Percentiles rank a stretch among this genome's conserved stretches.
Evolutionary conservation across 2,329 filamentous ascomycete species (phyloP).

Genomic region (Apiospora pterosperma): DNA sequence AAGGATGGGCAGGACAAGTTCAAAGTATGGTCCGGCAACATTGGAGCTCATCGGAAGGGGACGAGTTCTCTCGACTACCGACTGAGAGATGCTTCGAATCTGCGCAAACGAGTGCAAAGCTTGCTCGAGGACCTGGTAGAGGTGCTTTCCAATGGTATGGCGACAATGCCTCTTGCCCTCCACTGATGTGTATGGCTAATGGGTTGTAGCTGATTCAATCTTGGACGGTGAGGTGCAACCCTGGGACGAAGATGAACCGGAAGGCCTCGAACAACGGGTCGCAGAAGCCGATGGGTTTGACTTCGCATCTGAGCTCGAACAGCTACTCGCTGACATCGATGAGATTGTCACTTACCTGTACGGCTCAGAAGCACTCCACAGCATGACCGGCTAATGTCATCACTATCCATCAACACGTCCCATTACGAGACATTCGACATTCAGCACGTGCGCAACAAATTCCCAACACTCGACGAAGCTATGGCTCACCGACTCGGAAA

Average conservation of each 20-base stretch:
- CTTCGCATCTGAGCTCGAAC: constrained; percentile 14
- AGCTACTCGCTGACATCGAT: constrained; percentile 14
- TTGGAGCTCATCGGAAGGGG: constrained; percentile 15
- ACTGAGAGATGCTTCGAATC: constrained; percentile 16
- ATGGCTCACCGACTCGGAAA: constrained; percentile 25
- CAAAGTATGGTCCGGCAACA: constrained; percentile 18
- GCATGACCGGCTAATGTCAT: constrained; percentile 27
- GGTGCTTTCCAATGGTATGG: background rate
- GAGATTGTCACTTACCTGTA: constrained; percentile 30
- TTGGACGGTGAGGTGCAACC: background rate
- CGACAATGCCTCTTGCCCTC: too few species aligned
- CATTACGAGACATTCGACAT: constrained; percentile 24
- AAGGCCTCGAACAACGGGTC: background rate
- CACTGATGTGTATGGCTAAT: background rate
- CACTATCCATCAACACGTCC: constrained; percentile 14
- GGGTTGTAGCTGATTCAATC: background rate
- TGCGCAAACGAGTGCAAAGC: constrained; percentile 17
- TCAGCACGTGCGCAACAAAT: constrained; percentile 29
- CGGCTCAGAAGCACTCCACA: constrained; percentile 32
- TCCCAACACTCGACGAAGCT: constrained; percentile 10
- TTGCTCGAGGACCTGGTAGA: constrained; percentile 18
- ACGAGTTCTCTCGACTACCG: constrained; percentile 17
- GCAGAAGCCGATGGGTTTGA: background rate
- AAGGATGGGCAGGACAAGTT: constrained; percentile 12
- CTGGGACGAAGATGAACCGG: background rate